Conservation (phyloP, 2,329 filamentous ascomycete species). For the Botrytis paeoniae region DNA sequence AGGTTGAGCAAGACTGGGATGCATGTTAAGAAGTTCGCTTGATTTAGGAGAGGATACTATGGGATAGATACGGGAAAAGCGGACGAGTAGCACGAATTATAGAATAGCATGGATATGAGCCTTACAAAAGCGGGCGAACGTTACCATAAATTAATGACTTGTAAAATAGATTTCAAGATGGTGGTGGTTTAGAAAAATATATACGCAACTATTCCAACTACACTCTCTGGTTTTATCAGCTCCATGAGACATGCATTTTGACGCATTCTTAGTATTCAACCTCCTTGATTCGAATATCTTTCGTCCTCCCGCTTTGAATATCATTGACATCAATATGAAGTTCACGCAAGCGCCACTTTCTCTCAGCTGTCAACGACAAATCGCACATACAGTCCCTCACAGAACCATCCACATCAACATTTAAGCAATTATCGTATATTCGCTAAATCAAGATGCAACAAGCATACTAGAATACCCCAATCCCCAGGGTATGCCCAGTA, state of each 20-base stretch:
- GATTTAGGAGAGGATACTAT: neutral
- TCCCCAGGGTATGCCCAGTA: neutral
- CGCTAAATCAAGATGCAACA: neutral
- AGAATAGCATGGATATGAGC: neutral
- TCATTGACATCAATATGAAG: neutral
- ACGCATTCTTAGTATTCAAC: rapidly evolving
- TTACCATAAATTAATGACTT: neutral
- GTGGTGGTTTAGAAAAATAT: neutral
- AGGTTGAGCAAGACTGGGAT: slow-evolving; percentile 10
- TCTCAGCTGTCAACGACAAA: neutral
- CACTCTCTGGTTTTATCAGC: neutral
- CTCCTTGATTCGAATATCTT: neutral
- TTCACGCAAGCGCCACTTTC: neutral
- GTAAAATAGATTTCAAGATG: neutral
- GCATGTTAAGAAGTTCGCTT: slow-evolving; percentile 5
- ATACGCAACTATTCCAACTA: neutral
- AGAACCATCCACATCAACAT: neutral
- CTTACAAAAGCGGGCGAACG: neutral
- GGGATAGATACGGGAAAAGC: neutral
- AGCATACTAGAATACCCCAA: too few species aligned
- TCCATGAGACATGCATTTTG: neutral
- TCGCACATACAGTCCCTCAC: rapidly evolving
- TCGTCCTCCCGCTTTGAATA: neutral
- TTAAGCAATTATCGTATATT: neutral
- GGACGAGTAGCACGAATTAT: neutral